Evolutionary conservation across 176 grass and related monocot genomes (phyloP), one percentile per base, ranked within the genome.

Genomic region (Zizania latifolia): DNA sequence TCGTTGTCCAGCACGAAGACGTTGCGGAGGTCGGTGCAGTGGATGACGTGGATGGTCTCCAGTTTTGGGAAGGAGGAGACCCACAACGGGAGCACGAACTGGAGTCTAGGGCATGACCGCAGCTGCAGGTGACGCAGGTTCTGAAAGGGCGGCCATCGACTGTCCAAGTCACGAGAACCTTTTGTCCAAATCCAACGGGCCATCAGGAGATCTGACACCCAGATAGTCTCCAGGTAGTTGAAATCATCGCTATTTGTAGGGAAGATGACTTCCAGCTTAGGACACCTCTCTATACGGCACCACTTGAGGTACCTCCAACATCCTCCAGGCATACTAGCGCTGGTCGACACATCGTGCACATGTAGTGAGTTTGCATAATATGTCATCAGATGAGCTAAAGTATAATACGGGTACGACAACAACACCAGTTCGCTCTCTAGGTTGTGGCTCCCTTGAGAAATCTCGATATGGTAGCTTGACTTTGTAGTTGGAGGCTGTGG

Each of bases 341-440:
- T 19, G 1, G 41, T 23, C 0, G 8, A 30, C 22, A 2, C 16
- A 39, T 77, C 64, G 0, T 62, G 72, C 2, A 83, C 3, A 31
- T 75, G 45, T 0, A 74, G 4, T 4, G 79, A 72, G 9, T 64
- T 2, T 0, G 0, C 0, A 12, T 0, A 0, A 0, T 0, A 0
- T 5, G 0, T 0, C 5, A 77, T 40, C 12, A 76, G 0, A 0
- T 0, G 0, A 22, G 0, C 10, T 38, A 83, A 51, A 27, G 4
- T 35, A 6, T 0, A 0, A 9, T 0, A 0, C 9, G 21, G 2
- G n/a, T n/a, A n/a, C n/a, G n/a, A n/a, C n/a, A n/a, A n/a, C n/a
- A n/a, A n/a, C n/a, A n/a, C n/a, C n/a, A n/a, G n/a, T 21, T 58
- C 26, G 4, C 33, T 22, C 0, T 59, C 51, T 17, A 43, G 0